Evolutionary conservation across 2,329 filamentous ascomycete species (phyloP), one percentile per base, ranked within the genome.

Genomic region (Ophiostoma sp.): DNA sequence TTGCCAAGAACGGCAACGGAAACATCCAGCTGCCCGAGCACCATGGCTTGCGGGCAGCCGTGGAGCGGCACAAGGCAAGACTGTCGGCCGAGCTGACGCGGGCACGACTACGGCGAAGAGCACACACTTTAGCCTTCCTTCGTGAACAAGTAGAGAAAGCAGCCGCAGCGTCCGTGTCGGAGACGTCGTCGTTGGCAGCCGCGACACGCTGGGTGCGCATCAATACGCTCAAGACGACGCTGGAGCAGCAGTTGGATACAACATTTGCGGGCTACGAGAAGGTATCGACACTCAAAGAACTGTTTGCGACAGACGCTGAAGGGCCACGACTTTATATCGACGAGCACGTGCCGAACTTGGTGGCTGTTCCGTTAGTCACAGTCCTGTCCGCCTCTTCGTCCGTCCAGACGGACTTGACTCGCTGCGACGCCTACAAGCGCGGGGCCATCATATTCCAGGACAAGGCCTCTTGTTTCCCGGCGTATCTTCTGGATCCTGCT

Each of bases 401-500:
- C 3, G 3, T 92, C 0, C 86, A 87, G 1, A 85, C 88, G 50
- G 93, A 97, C 78, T 85, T 98, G 59, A 91, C 90, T 25, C 92
- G 90, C 75, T 91, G 89, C 8, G 82, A 87, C 17, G 92, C 94
- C 0, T 98, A 98, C 81, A 87, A 84, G 17, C 84, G 87, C 0
- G 95, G 95, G 0, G 87, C 90, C 64, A 89, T 98, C 71, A 97
- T 98, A 74, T 84, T 98, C 31, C 96, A 99, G 81, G 96, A 98
- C 79, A 98, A 98, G 82, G 95, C 96, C 0, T 98, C 95, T 0
- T 99, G 96, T 80, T 98, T 99, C 79, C 96, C 96, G 0, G 96
- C 95, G 0, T 96, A 96, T 79, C 85, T 99, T 2, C 85, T 99
- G 0, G 87, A 97, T 70, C 90, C 92, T 0, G 83, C 83, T 0